Base-by-base conservation (phyloP, 2,329 filamentous ascomycete genomes). In the Xylaria polymorpha region DNA sequence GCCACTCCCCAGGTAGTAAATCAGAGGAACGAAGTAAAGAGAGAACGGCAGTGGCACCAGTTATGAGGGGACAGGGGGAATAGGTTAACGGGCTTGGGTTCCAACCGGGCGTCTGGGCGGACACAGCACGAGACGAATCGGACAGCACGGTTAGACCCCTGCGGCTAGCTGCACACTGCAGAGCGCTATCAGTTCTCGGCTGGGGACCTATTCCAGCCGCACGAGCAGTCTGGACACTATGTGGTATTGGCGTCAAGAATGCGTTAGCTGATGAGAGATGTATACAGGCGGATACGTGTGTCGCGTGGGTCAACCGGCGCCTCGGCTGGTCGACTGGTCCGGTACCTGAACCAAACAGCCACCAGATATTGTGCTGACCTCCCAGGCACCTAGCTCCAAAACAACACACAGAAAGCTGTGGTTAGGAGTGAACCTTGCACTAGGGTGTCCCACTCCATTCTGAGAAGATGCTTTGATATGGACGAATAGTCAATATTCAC, bases 131-230 rank as follows among this genome's bases (percentile, higher is more conserved):
- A 66, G 56, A 59, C 64, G 64, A 62, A 66, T 62, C 70, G 66
- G 55, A 68, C 59, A 72, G 53, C 58, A 65, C 69, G 63, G 56
- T 60, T 37, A 61, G 66, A 15, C 68, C 70, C 72, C 70, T 69
- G 66, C 61, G 62, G 43, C 61, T 66, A 56, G 32, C 46, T 65
- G 62, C 60, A 72, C 61, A 32, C 43, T 63, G 62, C 60, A 71
- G 58, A 48, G 60, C 69, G 57, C 73, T 71, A 74, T 71, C 70
- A 58, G 58, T 72, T 68, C 60, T 63, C 44, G 61, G 64, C 57
- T 66, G 67, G 60, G 60, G 50, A 35, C 50, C 15, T 50, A 64
- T 61, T 70, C 53, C 66, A 72, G 71, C 70, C 67, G 71, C 69
- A 69, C 62, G 61, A 67, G 37, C 48, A 57, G 37, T 39, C 25